phyloP scores from a whole-genome alignment of 2,329 filamentous ascomycete species.

The Botrytis aclada region DNA sequence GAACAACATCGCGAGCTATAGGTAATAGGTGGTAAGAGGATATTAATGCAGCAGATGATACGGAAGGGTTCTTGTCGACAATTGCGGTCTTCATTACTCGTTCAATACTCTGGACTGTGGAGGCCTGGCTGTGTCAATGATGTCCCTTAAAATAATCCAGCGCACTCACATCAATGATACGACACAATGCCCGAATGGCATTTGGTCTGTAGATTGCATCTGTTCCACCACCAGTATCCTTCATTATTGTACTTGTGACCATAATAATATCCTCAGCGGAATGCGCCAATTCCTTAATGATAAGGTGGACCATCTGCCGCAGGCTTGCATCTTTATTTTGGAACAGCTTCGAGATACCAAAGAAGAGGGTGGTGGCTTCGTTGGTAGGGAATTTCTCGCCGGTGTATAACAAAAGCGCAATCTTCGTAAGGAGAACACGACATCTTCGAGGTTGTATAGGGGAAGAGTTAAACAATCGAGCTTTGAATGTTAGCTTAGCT shows the following conservation, averaged over 20 bases:
- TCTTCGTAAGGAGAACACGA: conserved; percentile 95
- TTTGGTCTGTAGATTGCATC: conserved; percentile 94
- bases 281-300: conserved; percentile 94
- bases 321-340: conserved; percentile 98
- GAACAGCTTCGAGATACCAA: conserved; percentile 98
- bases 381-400: conserved; percentile 96
- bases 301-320: conserved; percentile 97
- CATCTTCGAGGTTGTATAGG: conserved; percentile 97
- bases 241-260: conserved; percentile 99
- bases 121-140: conserved; percentile 56
- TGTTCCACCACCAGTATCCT: conserved; percentile 93
- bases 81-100: conserved; percentile 98
- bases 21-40: conserved; percentile 97
- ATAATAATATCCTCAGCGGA: conserved; percentile 99
- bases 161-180: conserved; percentile 83
- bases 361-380: conserved; percentile 97
- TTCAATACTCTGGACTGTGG: conserved; percentile 95
- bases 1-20: conserved; percentile 90
- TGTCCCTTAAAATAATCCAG: conserved; percentile 22
- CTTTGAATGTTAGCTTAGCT: conserved; percentile 51
- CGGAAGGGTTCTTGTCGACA: conserved; percentile 97
- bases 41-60: conserved; percentile 91
- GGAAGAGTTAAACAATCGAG: conserved; percentile 95
- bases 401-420: conserved; percentile 91
- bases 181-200: conserved; percentile 90